Base-by-base conservation (phyloP, 73 alveolate genomes). In the Tetrahymena elliotti region DNA sequence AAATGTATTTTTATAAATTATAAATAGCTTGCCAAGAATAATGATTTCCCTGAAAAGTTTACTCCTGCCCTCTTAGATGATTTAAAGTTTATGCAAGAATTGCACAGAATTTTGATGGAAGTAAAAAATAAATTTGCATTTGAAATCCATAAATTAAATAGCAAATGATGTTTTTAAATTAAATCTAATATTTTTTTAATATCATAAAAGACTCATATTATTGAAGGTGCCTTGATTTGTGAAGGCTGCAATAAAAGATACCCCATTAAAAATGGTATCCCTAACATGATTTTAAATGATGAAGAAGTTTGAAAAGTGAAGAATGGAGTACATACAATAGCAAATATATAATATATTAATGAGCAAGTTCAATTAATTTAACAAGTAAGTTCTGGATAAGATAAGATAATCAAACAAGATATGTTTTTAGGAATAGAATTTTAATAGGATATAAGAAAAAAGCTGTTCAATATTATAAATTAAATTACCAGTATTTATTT, bases 221-320 rank as follows among this genome's bases (percentile, higher is more conserved):
- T 97, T 6, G 97, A 97, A 52, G 99, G 98, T 39, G 97, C 96
- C 40, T 41, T 96, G 95, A 38, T 95, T 38, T 97, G 99, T 96
- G 97, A 96, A 35, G 96, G 96, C 83, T 97, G 99, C 92, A 96
- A 95, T 15, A 96, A 98, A 93, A 96, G 94, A 52, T 97, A 97
- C 88, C 95, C 94, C 93, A 97, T 97, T 88, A 96, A 97, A 93
- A 97, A 97, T 94, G 99, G 99, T 47, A 97, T 97, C 84, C 97
- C 98, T 34, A 97, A 97, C 95, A 95, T 97, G 97, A 95, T 97
- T 82, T 96, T 97, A 53, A 88, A 96, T 38, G 99, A 97, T 68
- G 99, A 97, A 95, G 99, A 97, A 95, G 96, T 97, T 52, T 97
- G 98, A 96, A 31, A 47, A 8, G 13, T 47, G 31, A 12, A 47